phyloP scores from a whole-genome alignment of 2,329 filamentous ascomycete species.

The Cytospora paraplurivora region DNA sequence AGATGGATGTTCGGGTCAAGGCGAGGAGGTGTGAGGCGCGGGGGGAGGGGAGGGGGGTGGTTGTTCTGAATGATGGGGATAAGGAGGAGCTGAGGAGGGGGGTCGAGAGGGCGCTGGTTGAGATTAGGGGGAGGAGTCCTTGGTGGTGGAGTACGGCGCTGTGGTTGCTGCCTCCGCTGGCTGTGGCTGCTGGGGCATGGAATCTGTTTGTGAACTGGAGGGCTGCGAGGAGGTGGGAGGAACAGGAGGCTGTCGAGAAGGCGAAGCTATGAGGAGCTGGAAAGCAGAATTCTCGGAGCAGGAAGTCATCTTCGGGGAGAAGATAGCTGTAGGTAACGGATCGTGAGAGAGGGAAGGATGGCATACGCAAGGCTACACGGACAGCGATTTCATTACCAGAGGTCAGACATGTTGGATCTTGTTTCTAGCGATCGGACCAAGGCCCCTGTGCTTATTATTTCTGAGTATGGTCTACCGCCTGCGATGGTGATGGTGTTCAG shows the following conservation, averaged over 20 bases:
- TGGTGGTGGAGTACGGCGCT: slow-evolving; percentile 81
- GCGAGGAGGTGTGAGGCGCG: slow-evolving; percentile 72
- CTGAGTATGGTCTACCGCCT: not conserved
- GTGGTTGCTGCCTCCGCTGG: slow-evolving; percentile 73
- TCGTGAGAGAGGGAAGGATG: not conserved
- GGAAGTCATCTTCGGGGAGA: not conserved
- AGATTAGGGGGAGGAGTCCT: slow-evolving; percentile 66
- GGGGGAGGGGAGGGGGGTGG: slow-evolving; percentile 66
- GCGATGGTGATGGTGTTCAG: not conserved
- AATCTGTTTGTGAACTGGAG: slow-evolving; percentile 71
- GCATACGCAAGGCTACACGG: not conserved
- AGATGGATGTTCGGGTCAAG: slow-evolving; percentile 84
- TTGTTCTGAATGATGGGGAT: slow-evolving; percentile 88
- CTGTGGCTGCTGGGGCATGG: slow-evolving; percentile 67
- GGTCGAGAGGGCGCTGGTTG: slow-evolving; percentile 65
- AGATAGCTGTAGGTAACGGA: not conserved
- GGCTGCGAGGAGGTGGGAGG: slow-evolving; percentile 72
- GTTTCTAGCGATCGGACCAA: not conserved
- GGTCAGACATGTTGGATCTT: not conserved
- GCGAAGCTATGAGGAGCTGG: slow-evolving; percentile 43
- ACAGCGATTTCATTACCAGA: no score
- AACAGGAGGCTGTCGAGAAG: slow-evolving; percentile 52
- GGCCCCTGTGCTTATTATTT: no score
- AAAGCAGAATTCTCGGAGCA: not conserved
- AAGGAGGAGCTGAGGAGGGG: slow-evolving; percentile 69